These are phyloP conservation scores for Leccinum ochraceum DNA, from an alignment of 768 basidiomycete genomes.

Conservation along the genomic window DNA sequence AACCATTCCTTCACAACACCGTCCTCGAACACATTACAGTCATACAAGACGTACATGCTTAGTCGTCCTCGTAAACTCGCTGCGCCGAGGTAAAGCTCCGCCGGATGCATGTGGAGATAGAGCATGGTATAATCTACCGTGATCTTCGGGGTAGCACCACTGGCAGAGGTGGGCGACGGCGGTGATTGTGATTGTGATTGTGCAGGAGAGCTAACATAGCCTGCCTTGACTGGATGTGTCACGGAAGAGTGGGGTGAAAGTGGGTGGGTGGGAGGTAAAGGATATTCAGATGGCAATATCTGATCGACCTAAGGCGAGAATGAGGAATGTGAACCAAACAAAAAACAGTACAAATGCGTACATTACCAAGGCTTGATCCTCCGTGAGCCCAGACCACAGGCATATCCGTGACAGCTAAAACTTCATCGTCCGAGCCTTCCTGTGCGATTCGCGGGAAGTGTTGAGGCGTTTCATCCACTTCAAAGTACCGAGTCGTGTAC, in stretches of 20 bases:
- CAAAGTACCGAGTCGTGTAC: slow-evolving; percentile 17
- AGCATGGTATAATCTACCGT: slow-evolving; percentile 8
- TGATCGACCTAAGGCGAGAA: slow-evolving; percentile 33
- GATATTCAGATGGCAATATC: slow-evolving; percentile 39
- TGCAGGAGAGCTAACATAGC: slow-evolving; percentile 2
- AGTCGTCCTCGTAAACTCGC: slow-evolving; percentile 36
- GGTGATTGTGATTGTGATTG: neutral
- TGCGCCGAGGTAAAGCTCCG: slow-evolving; percentile 47
- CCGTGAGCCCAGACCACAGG: slow-evolving; percentile 16
- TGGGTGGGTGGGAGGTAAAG: slow-evolving; percentile 24
- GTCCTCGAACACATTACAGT: slow-evolving; percentile 48
- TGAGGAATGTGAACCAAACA: slow-evolving; percentile 2
- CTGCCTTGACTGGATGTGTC: slow-evolving; percentile 18
- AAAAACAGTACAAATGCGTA: slow-evolving; percentile 2
- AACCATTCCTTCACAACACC: slow-evolving; percentile 48
- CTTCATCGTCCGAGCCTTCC: slow-evolving; percentile 19
- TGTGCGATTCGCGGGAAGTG: neutral
- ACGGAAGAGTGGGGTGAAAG: slow-evolving; percentile 25
- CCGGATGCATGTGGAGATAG: slow-evolving; percentile 44
- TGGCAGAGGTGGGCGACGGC: neutral
- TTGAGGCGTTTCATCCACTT: slow-evolving; percentile 25
- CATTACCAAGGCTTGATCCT: slow-evolving; percentile 34
- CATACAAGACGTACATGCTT: slow-evolving; percentile 38
- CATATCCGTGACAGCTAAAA: slow-evolving; percentile 8
- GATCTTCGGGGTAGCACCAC: slow-evolving; percentile 11